Evolutionary conservation across 192 early-diverging fungal species (phyloP).

Genomic region (Coemansia javaensis): DNA sequence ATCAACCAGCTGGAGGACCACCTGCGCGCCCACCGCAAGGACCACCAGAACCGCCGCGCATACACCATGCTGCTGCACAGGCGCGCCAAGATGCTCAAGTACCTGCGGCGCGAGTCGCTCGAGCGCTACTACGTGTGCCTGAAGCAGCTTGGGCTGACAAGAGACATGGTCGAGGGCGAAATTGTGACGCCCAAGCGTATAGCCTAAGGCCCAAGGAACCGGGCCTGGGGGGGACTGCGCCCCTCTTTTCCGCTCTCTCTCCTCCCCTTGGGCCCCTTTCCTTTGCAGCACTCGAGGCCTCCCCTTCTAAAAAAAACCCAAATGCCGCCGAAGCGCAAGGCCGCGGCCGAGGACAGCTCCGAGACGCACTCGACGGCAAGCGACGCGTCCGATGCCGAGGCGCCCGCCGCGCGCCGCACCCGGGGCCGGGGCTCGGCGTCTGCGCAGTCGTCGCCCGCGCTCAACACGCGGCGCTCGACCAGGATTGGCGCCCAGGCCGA

Average conservation of each 20-base stretch:
- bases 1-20: slow-evolving; percentile 85
- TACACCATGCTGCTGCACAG: slow-evolving; percentile 77
- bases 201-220: too few relatives aligned
- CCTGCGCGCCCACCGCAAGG: slow-evolving; percentile 74
- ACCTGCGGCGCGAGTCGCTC: slow-evolving; percentile 69
- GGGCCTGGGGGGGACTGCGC: too few relatives aligned
- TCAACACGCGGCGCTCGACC: slow-evolving; percentile 34
- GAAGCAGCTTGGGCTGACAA: slow-evolving; percentile 65
- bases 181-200: slow-evolving; percentile 53
- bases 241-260: too few relatives aligned
- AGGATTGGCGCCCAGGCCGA: slow-evolving; percentile 22
- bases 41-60: slow-evolving; percentile 81
- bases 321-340: slow-evolving; percentile 42
- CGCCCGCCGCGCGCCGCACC: slow-evolving; percentile 7
- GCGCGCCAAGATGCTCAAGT: slow-evolving; percentile 80
- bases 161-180: slow-evolving; percentile 54
- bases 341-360: slow-evolving; percentile 8
- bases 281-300: background rate
- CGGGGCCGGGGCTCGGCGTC: slow-evolving; percentile 3
- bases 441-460: slow-evolving; percentile 19
- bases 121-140: slow-evolving; percentile 67
- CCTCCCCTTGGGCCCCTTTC: background rate
- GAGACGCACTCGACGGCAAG: slow-evolving; percentile 9
- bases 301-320: background rate
- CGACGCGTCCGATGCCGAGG: slow-evolving; percentile 16